Evolutionary conservation across 2,329 filamentous ascomycete genomes (phyloP), one percentile per base, ranked within the genome.

Genomic region (Xylaria sp.): DNA sequence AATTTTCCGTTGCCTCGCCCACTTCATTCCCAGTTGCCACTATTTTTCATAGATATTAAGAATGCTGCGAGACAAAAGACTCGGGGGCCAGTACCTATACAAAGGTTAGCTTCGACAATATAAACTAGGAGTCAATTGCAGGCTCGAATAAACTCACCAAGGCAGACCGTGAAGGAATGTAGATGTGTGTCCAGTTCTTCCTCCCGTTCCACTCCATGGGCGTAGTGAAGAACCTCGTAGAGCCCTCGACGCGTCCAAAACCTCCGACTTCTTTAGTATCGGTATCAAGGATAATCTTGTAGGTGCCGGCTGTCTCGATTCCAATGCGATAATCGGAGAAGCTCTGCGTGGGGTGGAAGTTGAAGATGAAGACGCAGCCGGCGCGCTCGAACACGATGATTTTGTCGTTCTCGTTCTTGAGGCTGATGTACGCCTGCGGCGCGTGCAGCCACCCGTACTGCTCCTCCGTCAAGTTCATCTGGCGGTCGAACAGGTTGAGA

Each of bases 331-430:
- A 99, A 81, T 98, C 96, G 11, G 91, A 90, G 81, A 92, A 99
- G 80, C 93, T 97, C 73, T 91, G 83, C 33, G 88, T 88, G 0
- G 93, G 90, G 79, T 98, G 90, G 86, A 98, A 97, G 83, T 99
- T 99, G 87, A 99, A 98, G 75, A 97, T 87, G 85, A 94, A 99
- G 11, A 99, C 85, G 67, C 97, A 83, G 0, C 94, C 94, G 1
- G 90, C 96, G 38, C 96, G 89, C 84, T 99, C 96, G 79, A 97
- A 99, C 3, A 97, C 94, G 72, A 99, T 89, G 51, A 98, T 90
- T 83, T 98, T 99, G 83, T 99, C 96, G 23, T 81, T 85, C 78
- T 98, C 94, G 79, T 99, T 90, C 87, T 98, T 99, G 74, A 98
- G 86, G 70, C 92, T 96, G 77, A 99, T 90, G 79, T 96, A 97